A percentile compares a stretch with the other conserved stretches of the same genome.
phyloP scores from a whole-genome alignment of 768 basidiomycete species.

The Boletellus sp. region DNA sequence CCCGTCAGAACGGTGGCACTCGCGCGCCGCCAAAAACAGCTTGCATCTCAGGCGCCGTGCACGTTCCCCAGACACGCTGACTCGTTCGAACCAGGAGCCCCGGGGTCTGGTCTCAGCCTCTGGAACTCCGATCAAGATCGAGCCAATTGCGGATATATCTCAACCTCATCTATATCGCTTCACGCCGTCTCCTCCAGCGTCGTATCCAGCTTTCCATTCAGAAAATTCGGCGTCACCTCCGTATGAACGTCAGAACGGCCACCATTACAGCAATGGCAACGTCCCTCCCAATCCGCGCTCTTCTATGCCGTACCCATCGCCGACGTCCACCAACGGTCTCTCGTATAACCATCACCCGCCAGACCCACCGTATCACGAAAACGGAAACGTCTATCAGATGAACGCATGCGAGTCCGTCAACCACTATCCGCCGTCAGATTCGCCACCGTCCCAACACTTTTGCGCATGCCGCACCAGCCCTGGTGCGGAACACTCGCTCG shows the following conservation, averaged over 20 bases:
- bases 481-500: conserved; percentile 53
- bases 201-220: conserved; percentile 50
- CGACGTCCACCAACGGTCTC: conserved; percentile 32
- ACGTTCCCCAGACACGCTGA: conserved; percentile 35
- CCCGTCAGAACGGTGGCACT: conserved; percentile 83
- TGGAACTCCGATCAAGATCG: conserved; percentile 66
- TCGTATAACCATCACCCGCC: conserved; percentile 33
- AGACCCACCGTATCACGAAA: conserved; percentile 33
- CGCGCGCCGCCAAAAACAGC: conserved; percentile 68
- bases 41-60: conserved; percentile 41
- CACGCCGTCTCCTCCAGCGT: conserved; percentile 57
- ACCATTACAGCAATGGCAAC: conserved; percentile 32
- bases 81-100: conserved; percentile 33
- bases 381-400: conserved; percentile 35
- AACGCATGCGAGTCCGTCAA: conserved; percentile 31
- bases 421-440: conserved; percentile 30
- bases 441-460: conserved; percentile 36
- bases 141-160: conserved; percentile 48
- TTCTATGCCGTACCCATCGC: conserved; percentile 33
- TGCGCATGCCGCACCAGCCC: conserved; percentile 67
- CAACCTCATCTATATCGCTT: conserved; percentile 63
- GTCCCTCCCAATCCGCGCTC: conserved; percentile 25
- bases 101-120: conserved; percentile 42
- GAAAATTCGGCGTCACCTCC: conserved; percentile 38
- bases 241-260: conserved; percentile 33